A percentile compares a stretch with the other conserved stretches of the same genome.
Evolutionary conservation across 2,329 filamentous ascomycete genomes (phyloP).

Genomic region (Monosporascus ibericus): DNA sequence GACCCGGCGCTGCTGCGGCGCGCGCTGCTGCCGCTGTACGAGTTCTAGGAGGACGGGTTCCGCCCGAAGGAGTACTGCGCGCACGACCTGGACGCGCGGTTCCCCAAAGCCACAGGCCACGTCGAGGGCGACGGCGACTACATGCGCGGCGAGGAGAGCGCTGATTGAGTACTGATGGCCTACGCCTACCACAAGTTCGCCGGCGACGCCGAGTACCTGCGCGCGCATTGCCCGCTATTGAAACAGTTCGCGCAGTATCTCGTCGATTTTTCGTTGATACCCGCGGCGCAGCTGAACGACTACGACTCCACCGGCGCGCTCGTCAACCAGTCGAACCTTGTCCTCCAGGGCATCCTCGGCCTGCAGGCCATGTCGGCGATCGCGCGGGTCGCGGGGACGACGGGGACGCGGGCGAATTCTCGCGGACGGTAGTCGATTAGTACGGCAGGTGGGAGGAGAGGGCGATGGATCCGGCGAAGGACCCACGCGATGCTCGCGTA

Average conservation of each 20-base stretch:
- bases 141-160: slow-evolving; percentile 69
- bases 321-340: slow-evolving; percentile 66
- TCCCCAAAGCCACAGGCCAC: slow-evolving; percentile 68
- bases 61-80: slow-evolving; percentile 75
- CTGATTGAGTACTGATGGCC: slow-evolving; percentile 71
- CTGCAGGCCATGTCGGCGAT: slow-evolving; percentile 66
- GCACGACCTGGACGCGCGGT: slow-evolving; percentile 65
- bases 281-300: slow-evolving; percentile 64
- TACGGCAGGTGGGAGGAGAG: slow-evolving; percentile 18
- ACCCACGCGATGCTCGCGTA: slow-evolving; percentile 23
- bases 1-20: slow-evolving; percentile 74
- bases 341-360: slow-evolving; percentile 72
- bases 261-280: slow-evolving; percentile 61
- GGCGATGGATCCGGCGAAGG: slow-evolving; percentile 15
- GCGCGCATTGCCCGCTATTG: slow-evolving; percentile 55
- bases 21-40: slow-evolving; percentile 67
- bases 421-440: slow-evolving; percentile 36
- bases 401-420: slow-evolving; percentile 52
- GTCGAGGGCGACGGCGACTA: slow-evolving; percentile 61
- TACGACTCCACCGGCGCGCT: slow-evolving; percentile 71
- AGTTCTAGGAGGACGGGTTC: slow-evolving; percentile 71
- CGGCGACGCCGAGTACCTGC: slow-evolving; percentile 26
- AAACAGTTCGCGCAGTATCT: slow-evolving; percentile 67
- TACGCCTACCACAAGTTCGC: slow-evolving; percentile 26
- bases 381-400: slow-evolving; percentile 47